Evolutionary conservation across 345 rosid genomes (phyloP).

Genomic region (Cardiospermum halicacabum): DNA sequence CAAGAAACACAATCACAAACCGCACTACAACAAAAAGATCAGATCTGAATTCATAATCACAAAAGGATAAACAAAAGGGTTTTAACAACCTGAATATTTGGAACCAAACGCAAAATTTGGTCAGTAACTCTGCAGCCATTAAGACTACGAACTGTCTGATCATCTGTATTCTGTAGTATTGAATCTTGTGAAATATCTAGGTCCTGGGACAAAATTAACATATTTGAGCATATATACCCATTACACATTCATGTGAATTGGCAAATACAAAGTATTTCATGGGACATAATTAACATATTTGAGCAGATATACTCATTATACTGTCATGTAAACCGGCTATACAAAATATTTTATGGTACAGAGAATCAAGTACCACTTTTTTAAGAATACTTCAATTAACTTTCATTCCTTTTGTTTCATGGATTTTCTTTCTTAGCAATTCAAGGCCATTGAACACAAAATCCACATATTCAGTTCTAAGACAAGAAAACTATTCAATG

Average conservation of each 20-base stretch:
- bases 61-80: constrained; percentile 3
- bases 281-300: constrained; percentile 21
- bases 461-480: neutral
- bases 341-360: neutral
- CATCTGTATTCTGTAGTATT: constrained; percentile 84
- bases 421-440: neutral
- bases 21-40: neutral
- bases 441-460: neutral
- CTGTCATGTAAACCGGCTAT: neutral
- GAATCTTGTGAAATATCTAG: constrained; percentile 88
- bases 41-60: neutral
- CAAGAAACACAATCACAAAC: constrained; percentile 20
- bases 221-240: constrained; percentile 1
- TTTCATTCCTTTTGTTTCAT: neutral
- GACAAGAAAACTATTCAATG: neutral
- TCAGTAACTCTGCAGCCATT: constrained; percentile 99
- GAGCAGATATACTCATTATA: neutral
- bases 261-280: constrained; percentile 45
- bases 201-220: constrained; percentile 51
- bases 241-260: neutral
- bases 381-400: constrained; percentile 2
- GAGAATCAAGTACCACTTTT: neutral
- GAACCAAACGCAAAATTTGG: constrained; percentile 94
- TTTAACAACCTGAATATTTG: constrained; percentile 77
- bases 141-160: constrained; percentile 95